Base-by-base conservation (phyloP, 2,329 filamentous ascomycete genomes). In the Microascus cirrosus region DNA sequence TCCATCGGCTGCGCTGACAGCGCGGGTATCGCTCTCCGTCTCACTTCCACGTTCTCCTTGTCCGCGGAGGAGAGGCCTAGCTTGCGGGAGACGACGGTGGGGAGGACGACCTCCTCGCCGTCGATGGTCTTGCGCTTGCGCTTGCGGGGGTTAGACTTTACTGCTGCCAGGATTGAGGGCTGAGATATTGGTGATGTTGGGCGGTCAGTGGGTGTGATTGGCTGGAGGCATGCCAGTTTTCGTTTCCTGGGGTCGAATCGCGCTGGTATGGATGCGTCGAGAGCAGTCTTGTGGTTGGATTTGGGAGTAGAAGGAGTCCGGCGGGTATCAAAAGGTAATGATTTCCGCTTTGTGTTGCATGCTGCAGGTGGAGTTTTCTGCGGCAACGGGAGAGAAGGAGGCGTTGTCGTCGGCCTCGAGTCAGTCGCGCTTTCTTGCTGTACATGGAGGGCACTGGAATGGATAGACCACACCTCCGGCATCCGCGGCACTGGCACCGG, bases 161-260 rank as follows among this genome's bases (percentile, higher is more conserved):
- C 78, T 1, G 77, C 75, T 10, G 73, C 71, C 3, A 76, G 66
- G n/a, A 82, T 81, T 3, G 79, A 80, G 59, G 66, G 20, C 34
- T 36, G 32, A 12, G 15, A n/a, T 45, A 25, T 15, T 20, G 32
- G 32, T 3, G 56, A 28, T 15, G 2, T 18, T 2, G 48, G 50
- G 11, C 5, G 34, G 20, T 39, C 53, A 7, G 39, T n/a, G 39
- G n/a, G 39, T n/a, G 39, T 45, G 39, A 45, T 7, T 13, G 39
- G 39, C 39, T 45, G 39, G 10, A n/a, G 18, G n/a, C n/a, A n/a
- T 18, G 39, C 39, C 15, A n/a, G 39, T 7, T 45, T n/a, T 18
- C 18, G 39, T 7, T 45, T 18, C 15, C 39, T 39, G 15, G 36
- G 39, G 39, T 45, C 36, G 36, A 13, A 18, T 39, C 36, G 39